These are phyloP conservation scores for Alternaria brassicicola DNA, from an alignment of 2,329 filamentous ascomycete genomes.

Conservation along the genomic window DNA sequence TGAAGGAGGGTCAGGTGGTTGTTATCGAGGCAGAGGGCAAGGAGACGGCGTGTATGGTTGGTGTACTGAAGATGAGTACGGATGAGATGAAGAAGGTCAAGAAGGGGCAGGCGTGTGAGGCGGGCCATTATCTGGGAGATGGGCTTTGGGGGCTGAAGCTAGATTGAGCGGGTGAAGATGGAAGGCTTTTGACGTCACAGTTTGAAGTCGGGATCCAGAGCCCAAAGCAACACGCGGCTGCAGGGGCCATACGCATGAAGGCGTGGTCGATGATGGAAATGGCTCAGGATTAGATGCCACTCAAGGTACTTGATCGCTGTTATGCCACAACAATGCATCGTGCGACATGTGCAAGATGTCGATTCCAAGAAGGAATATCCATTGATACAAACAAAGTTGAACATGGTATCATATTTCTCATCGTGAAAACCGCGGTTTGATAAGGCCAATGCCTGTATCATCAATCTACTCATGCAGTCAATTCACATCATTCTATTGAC, in stretches of 20 bases:
- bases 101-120: slow-evolving; percentile 92
- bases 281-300: background rate
- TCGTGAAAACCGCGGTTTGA: slow-evolving; percentile 11
- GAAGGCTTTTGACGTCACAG: background rate
- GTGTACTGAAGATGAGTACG: slow-evolving; percentile 81
- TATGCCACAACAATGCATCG: background rate
- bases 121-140: slow-evolving; percentile 92
- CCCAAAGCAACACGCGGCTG: background rate
- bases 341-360: background rate
- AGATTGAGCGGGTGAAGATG: slow-evolving; percentile 51
- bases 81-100: slow-evolving; percentile 92
- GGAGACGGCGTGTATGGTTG: slow-evolving; percentile 86
- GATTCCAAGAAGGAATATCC: background rate
- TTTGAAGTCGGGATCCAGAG: background rate
- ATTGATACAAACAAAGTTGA: slow-evolving; percentile 8
- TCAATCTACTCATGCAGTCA: background rate
- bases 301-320: background rate
- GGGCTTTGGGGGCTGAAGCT: slow-evolving; percentile 81
- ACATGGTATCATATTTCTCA: slow-evolving; percentile 42
- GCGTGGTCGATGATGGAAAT: background rate
- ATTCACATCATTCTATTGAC: slow-evolving; percentile 23
- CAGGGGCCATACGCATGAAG: background rate
- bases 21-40: slow-evolving; percentile 94
- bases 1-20: slow-evolving; percentile 82
- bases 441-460: background rate